Evolutionary conservation across 257 asterid species (phyloP).

Genomic region (Scutellaria galericulata): DNA sequence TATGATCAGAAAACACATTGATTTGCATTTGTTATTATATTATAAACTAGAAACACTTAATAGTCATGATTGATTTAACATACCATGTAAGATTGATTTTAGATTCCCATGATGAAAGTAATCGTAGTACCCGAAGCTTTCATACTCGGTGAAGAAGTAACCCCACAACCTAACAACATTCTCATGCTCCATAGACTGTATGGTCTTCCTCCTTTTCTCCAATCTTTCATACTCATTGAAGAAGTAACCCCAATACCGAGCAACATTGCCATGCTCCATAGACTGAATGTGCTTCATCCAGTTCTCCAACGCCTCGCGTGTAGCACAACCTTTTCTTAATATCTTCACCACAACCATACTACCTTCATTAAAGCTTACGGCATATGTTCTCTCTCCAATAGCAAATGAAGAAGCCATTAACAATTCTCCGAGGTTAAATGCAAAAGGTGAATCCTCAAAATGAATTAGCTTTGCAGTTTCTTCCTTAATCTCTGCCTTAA

Average conservation of each 20-base stretch:
- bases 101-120: slow-evolving; percentile 19
- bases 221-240: background rate
- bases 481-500: background rate
- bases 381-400: background rate
- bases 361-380: background rate
- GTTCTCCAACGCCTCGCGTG: background rate
- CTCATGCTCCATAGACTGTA: no score
- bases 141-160: no score
- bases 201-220: no score
- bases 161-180: no score
- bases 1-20: background rate
- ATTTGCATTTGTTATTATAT: no score
- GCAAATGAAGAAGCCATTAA: background rate
- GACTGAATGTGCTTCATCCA: background rate
- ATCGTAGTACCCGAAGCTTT: background rate
- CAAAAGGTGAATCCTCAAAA: background rate
- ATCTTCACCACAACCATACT: background rate
- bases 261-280: slow-evolving; percentile 18
- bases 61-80: background rate
- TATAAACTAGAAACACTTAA: no score
- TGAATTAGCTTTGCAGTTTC: background rate
- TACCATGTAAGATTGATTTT: slow-evolving; percentile 9
- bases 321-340: no score
- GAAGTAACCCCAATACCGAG: slow-evolving; percentile 3
- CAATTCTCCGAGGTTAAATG: background rate